Evolutionary conservation across 768 basidiomycete genomes (phyloP), one percentile per base, ranked within the genome.

Genomic region (Lactarius hatsudake): DNA sequence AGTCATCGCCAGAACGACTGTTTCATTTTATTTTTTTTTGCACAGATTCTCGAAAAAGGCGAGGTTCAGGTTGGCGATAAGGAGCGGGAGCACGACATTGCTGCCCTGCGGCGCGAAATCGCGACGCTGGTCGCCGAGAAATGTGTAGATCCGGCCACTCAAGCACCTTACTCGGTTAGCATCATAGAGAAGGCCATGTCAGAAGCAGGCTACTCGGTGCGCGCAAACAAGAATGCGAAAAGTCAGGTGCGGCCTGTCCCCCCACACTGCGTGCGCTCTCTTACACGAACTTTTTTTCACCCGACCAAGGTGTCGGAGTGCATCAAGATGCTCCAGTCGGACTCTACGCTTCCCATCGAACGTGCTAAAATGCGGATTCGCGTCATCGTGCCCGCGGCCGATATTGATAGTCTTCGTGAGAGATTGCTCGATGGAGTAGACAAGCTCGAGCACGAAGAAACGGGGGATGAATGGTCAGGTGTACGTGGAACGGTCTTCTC

Each of bases 181-280:
- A 93, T 98, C 82, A 93, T 99, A 69, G 97, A 99, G 75, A 98
- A 97, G 78, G 95, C 95, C 0, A 96, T 99, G 96, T 79, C 86
- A 10, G 96, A 98, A 75, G 90, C 93, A 10, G 96, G 96, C 1
- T 96, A 91, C 78, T 96, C 93, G 71, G 90, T 96, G 32, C 90
- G 92, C 72, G 83, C 83, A 55, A 87, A 88, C 70, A 98, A 98
- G 81, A 90, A 85, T 26, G 96, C 95, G 5, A 99, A 99, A 79
- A 91, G 90, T 60, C 97, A 99, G 85, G 93, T 91, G 69, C 20
- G 80, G 63, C 26, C 30, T 12, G 1, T 32, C 20, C 61, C 66
- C n/a, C 42, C 18, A 32, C 36, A 66, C 32, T 34, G 64, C 45
- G 54, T 28, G 26, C 26, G 26, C 18, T 62, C 18, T 62, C 43